Evolutionary conservation across 768 basidiomycete genomes (phyloP).

Genomic region (Tulasnella calospora): DNA sequence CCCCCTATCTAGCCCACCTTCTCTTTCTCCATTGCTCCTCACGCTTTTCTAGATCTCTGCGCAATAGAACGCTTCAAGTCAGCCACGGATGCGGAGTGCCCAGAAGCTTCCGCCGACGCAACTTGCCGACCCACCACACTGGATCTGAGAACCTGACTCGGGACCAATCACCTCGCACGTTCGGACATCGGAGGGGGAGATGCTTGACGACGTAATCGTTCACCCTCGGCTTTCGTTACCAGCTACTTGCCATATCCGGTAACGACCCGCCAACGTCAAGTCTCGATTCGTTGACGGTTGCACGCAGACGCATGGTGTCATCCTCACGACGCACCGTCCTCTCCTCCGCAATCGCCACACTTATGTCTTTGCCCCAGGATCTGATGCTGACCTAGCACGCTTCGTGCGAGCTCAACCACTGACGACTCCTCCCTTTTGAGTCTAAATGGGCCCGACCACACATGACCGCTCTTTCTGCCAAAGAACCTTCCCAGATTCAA

Average conservation of each 20-base stretch:
- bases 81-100: conserved; percentile 1
- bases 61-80: background rate
- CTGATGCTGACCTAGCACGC: background rate
- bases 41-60: conserved; percentile 6
- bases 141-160: background rate
- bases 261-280: conserved; percentile 1
- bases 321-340: background rate
- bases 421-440: background rate
- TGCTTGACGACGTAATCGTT: background rate
- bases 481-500: background rate
- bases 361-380: conserved; percentile 1
- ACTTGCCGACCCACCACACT: background rate
- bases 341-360: background rate
- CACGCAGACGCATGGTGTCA: background rate
- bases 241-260: background rate
- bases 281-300: background rate
- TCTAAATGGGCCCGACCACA: background rate
- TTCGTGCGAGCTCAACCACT: background rate
- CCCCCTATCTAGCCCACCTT: conserved; percentile 1
- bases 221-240: background rate
- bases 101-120: conserved; percentile 10
- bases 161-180: conserved; percentile 4
- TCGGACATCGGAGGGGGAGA: background rate
- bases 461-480: background rate
- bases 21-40: background rate